Conservation (phyloP, 805 yeast species). For the Hanseniaspora occidentalis region DNA sequence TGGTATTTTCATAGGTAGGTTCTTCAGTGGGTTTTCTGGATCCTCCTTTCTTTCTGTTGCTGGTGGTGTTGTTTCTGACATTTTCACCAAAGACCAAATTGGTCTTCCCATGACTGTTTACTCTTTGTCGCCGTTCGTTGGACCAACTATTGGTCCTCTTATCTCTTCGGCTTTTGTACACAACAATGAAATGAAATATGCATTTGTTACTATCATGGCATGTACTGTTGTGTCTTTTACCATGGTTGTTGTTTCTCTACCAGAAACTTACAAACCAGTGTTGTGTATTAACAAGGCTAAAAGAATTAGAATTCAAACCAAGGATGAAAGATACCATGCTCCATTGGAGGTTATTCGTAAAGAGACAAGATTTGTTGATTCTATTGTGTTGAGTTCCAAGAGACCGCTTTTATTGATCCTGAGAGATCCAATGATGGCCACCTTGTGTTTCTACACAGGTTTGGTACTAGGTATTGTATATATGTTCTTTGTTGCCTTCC, state of each 20-base stretch:
- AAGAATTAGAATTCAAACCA: conserved; percentile 37
- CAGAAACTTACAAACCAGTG: conserved; percentile 55
- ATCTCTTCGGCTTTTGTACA: conserved; percentile 44
- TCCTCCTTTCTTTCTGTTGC: conserved; percentile 66
- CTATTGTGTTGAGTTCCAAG: conserved; percentile 33
- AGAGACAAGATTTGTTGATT: conserved; percentile 29
- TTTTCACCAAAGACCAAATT: conserved; percentile 47
- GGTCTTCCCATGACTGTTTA: conserved; percentile 60
- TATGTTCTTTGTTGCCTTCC: conserved; percentile 54
- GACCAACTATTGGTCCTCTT: conserved; percentile 61
- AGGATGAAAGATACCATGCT: conserved; percentile 35
- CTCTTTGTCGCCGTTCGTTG: conserved; percentile 51
- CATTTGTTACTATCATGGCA: conserved; percentile 50
- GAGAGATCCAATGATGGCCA: conserved; percentile 42
- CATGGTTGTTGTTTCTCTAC: conserved; percentile 33
- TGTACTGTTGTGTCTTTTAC: conserved; percentile 44
- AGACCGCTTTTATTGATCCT: conserved; percentile 39
- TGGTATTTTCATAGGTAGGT: conserved; percentile 52
- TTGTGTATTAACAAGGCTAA: conserved; percentile 40
- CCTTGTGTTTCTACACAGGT: conserved; percentile 45
- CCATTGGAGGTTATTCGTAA: conserved; percentile 29
- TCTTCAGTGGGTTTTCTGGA: conserved; percentile 60
- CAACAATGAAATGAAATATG: conserved; percentile 52
- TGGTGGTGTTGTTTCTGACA: conserved; percentile 66
- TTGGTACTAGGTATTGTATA: conserved; percentile 47